Evolutionary conservation across 2,329 filamentous ascomycete species (phyloP).

Genomic region (Hymenoscyphus fraxineus): DNA sequence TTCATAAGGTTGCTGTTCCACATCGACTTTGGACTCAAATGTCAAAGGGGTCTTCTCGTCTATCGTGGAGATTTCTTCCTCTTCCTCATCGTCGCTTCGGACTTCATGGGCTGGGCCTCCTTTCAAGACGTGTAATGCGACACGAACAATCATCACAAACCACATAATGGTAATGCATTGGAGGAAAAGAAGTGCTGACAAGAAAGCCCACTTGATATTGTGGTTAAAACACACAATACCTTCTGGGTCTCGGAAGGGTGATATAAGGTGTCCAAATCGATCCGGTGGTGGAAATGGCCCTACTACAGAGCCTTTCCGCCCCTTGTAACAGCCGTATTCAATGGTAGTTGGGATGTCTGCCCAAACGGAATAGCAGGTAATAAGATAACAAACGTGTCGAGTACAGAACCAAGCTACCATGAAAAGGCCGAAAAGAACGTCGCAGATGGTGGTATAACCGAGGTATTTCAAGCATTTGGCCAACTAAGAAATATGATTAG

Average conservation of each 20-base stretch:
- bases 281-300: slow-evolving; percentile 51
- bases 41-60: slow-evolving; percentile 16
- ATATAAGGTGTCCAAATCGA: slow-evolving; percentile 60
- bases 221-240: slow-evolving; percentile 78
- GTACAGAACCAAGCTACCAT: slow-evolving; percentile 79
- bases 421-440: slow-evolving; percentile 79
- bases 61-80: slow-evolving; percentile 47
- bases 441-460: slow-evolving; percentile 71
- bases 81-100: slow-evolving; percentile 81
- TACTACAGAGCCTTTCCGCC: slow-evolving; percentile 50
- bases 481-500: slow-evolving; percentile 46
- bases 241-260: slow-evolving; percentile 67
- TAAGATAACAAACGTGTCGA: slow-evolving; percentile 76
- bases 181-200: slow-evolving; percentile 70
- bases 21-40: slow-evolving; percentile 14
- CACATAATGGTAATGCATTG: slow-evolving; percentile 79
- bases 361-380: slow-evolving; percentile 80
- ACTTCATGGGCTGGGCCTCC: slow-evolving; percentile 79
- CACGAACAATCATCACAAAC: slow-evolving; percentile 84
- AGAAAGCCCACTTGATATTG: slow-evolving; percentile 71
- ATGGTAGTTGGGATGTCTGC: slow-evolving; percentile 60
- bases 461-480: slow-evolving; percentile 95
- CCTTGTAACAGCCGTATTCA: slow-evolving; percentile 67
- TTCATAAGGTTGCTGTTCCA: slow-evolving; percentile 50
- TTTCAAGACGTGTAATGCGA: slow-evolving; percentile 74